These are phyloP conservation scores for Beauveria pseudobassiana DNA, from an alignment of 2,329 filamentous ascomycete genomes.

Conservation along the genomic window DNA sequence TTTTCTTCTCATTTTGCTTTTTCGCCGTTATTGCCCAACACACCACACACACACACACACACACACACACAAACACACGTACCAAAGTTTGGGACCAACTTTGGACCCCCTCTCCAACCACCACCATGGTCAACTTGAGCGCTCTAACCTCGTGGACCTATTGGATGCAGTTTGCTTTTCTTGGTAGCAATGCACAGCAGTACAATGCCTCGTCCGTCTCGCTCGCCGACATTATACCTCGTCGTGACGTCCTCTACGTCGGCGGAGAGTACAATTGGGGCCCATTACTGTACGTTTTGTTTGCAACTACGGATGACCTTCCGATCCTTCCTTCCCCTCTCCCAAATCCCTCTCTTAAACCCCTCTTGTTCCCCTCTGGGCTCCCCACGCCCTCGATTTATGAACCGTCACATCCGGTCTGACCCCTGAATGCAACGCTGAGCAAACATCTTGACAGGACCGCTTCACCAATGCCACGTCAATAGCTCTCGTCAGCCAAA, in stretches of 20 bases:
- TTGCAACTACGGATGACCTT: too few relatives aligned
- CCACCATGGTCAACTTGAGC: slow-evolving; percentile 13
- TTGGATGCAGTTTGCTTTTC: slow-evolving; percentile 13
- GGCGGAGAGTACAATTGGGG: slow-evolving; percentile 22
- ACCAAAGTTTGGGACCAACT: too few relatives aligned
- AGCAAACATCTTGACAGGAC: slow-evolving; percentile 8
- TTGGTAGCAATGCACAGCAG: slow-evolving; percentile 11
- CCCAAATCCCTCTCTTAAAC: too few relatives aligned
- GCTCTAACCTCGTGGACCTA: slow-evolving; percentile 12
- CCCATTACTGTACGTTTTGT: slow-evolving; percentile 13
- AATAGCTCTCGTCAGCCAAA: slow-evolving; percentile 20
- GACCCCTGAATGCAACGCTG: neutral
- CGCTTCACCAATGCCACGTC: slow-evolving; percentile 11
- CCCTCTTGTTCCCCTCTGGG: too few relatives aligned
- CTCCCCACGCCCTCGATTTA: too few relatives aligned
- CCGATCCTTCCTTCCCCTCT: too few relatives aligned
- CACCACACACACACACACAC: too few relatives aligned
- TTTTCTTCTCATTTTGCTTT: too few relatives aligned
- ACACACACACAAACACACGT: too few relatives aligned
- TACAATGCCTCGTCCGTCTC: slow-evolving; percentile 1
- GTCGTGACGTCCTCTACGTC: slow-evolving; percentile 23
- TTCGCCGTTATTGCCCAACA: too few relatives aligned
- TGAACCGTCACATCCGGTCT: neutral
- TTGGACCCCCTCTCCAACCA: too few relatives aligned
- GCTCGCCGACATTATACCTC: slow-evolving; percentile 14